Evolutionary conservation across 805 yeast genomes (phyloP), one percentile per base, ranked within the genome.

Genomic region (Suhomyces prunicola): DNA sequence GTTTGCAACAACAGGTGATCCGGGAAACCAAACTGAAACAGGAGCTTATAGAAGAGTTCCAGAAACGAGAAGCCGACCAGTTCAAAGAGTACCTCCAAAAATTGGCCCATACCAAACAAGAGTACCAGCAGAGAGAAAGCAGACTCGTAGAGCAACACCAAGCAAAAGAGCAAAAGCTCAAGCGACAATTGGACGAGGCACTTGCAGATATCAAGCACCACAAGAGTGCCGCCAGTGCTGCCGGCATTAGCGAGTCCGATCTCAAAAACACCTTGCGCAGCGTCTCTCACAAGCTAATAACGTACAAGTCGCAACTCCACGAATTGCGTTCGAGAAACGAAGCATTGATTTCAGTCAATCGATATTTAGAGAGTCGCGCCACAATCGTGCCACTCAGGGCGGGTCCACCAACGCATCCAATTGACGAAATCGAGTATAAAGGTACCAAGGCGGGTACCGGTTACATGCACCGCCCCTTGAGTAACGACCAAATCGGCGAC

Each of bases 11-110:
- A 9, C 44, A 44, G 10, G 19, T 50, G 3, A 13, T 13, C 7
- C 44, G n/a, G 2, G 31, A 41, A 15, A 29, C n/a, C 13, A 15
- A 29, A 12, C 36, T 44, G 23, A 45, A 50, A 15, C 23, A 39
- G 35, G 54, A 51, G n/a, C 47, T 52, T 15, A 46, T 52, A 12
- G 52, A 47, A 26, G 52, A 46, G 22, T 47, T 44, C 24, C 55
- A 52, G 36, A 19, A 23, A 13, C 39, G 29, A 23, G 53, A 56
- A 26, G 48, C 45, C 22, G 35, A 26, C 27, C 44, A 42, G 46
- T 44, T 35, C 31, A 35, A 23, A 23, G 50, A 40, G 48, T 35
- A 33, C 40, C 42, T 45, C n/a, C 51, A 46, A 13, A 45, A 41
- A 24, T 48, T 42, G 23, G 17, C 10, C 8, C 46, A 29, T 17